These are phyloP conservation scores for Xylaria castorea DNA, from an alignment of 495 filamentous ascomycete species.

Conservation along the genomic window DNA sequence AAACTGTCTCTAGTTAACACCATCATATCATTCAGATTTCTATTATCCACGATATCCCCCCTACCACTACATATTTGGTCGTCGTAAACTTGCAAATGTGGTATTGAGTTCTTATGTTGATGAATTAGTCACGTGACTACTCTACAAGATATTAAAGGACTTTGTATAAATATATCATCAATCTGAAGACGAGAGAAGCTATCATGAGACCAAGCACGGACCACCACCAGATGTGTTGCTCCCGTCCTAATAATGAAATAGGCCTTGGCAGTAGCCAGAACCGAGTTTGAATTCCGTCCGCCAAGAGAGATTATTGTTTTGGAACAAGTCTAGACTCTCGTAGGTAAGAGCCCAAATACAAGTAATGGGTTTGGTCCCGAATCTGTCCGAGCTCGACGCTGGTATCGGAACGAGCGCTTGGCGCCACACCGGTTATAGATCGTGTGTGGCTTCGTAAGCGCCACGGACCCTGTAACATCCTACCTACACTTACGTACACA, in stretches of 20 bases:
- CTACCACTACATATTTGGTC: background rate
- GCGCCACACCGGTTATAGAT: background rate
- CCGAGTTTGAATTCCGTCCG: background rate
- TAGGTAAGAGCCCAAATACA: background rate
- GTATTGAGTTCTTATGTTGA: background rate
- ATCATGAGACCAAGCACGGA: no score
- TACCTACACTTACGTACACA: background rate
- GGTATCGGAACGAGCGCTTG: conserved; percentile 12
- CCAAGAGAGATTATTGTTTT: background rate
- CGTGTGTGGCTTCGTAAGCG: conserved; percentile 5
- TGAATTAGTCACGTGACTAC: background rate
- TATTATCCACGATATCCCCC: background rate
- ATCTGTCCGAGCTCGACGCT: conserved; percentile 8
- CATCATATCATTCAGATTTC: background rate
- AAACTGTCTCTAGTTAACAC: background rate
- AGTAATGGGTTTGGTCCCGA: background rate
- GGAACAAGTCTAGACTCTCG: conserved; percentile 3
- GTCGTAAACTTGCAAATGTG: background rate
- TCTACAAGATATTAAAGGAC: background rate
- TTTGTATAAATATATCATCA: background rate
- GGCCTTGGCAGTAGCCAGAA: background rate
- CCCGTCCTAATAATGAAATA: background rate
- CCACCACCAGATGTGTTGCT: background rate
- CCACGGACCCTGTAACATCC: background rate
- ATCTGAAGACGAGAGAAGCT: no score